A percentile compares a stretch with the other conserved stretches of the same genome.
These are phyloP conservation scores for Linnemannia schmuckeri DNA, from an alignment of 192 early-diverging fungal genomes.

Conservation along the genomic window DNA sequence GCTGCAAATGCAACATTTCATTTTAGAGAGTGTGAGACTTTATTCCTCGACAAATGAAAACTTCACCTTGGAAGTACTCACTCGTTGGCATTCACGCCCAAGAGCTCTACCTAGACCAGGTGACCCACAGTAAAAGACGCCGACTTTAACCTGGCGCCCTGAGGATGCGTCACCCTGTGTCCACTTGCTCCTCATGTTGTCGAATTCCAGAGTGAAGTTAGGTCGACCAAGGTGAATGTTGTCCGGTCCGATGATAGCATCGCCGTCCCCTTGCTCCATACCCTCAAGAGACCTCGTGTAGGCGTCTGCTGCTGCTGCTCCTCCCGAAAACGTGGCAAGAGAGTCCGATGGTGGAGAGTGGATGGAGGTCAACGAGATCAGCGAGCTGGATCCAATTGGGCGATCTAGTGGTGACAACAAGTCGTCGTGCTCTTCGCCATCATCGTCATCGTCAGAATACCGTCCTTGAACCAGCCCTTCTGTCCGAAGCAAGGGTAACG, in stretches of 20 bases:
- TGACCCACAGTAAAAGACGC: conserved; percentile 90
- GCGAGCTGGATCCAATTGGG: conserved; percentile 71
- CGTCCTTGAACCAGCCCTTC: not conserved
- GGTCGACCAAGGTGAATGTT: conserved; percentile 85
- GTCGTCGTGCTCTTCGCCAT: conserved; percentile 30
- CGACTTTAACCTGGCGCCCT: conserved; percentile 63
- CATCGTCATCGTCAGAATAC: conserved; percentile 48
- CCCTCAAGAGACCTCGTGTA: conserved; percentile 71
- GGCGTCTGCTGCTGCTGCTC: conserved; percentile 57
- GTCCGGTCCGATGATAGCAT: conserved; percentile 54
- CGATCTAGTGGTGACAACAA: conserved; percentile 37
- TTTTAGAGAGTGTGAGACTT: not conserved
- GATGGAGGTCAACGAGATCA: conserved; percentile 59
- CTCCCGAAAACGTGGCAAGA: conserved; percentile 59
- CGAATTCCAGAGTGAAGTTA: conserved; percentile 77
- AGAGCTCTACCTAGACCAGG: conserved; percentile 69
- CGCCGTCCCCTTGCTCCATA: conserved; percentile 36
- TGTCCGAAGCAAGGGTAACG: not conserved
- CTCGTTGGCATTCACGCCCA: conserved; percentile 44
- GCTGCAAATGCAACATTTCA: not conserved
- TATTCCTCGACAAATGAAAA: conserved; percentile 39
- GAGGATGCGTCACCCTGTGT: conserved; percentile 30
- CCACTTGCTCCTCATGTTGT: conserved; percentile 54
- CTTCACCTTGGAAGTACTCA: conserved; percentile 9
- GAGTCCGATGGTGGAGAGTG: conserved; percentile 63